Conservation (phyloP, 73 alveolate species). For the Diophrys sp. region DNA sequence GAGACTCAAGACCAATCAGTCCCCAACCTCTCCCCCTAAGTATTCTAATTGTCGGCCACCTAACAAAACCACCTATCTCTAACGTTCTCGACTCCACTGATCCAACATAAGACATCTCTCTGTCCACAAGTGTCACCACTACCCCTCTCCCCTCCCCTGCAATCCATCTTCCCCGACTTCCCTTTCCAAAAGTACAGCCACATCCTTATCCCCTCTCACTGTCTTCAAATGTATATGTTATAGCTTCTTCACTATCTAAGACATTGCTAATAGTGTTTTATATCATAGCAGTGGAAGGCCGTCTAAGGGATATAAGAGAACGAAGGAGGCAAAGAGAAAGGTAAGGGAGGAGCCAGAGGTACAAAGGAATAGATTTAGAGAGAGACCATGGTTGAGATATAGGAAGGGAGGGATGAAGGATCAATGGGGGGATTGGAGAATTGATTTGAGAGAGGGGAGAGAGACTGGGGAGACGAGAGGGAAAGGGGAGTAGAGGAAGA, state of each 20-base stretch:
- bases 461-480: too few relatives aligned
- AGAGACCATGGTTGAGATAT: slow-evolving; percentile 3
- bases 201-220: slow-evolving; percentile 64
- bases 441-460: slow-evolving; percentile 21
- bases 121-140: too few relatives aligned
- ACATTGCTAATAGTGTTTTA: slow-evolving; percentile 48
- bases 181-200: too few relatives aligned
- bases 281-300: slow-evolving; percentile 52
- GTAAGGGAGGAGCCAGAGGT: slow-evolving; percentile 9
- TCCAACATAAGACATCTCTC: too few relatives aligned
- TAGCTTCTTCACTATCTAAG: slow-evolving; percentile 52
- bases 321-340: slow-evolving; percentile 48
- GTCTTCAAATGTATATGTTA: slow-evolving; percentile 51
- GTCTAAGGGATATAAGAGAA: slow-evolving; percentile 60
- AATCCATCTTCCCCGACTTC: too few relatives aligned
- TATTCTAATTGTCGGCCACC: too few relatives aligned
- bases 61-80: too few relatives aligned
- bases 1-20: too few relatives aligned
- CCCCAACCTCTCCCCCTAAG: too few relatives aligned
- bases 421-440: slow-evolving; percentile 29
- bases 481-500: too few relatives aligned
- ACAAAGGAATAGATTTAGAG: slow-evolving; percentile 5
- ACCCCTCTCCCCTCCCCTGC: too few relatives aligned
- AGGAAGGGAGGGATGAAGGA: neutral
- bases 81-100: too few relatives aligned